Base-by-base conservation (phyloP, 1,139 yeast genomes). In the Debaryomyces nepalensis region DNA sequence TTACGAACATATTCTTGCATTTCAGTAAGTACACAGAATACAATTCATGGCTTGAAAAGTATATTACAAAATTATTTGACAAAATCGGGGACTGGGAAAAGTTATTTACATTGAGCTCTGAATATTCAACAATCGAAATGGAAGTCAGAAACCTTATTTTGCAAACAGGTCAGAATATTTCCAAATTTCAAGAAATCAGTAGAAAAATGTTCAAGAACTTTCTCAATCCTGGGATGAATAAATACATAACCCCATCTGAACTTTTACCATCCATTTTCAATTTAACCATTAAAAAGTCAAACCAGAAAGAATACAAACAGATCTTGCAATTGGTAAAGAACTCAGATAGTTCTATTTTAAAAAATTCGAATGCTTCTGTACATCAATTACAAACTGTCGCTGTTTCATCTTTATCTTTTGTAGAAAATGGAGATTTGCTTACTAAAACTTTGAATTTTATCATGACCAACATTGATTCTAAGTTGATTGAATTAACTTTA, bases 371-470 rank as follows among this genome's bases (percentile, higher is more conserved):
- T 42, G 59, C 55, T 5, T 43, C 55, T 6, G 45, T 55, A 1
- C 52, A 53, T n/a, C 73, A 69, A 23, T 58, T 82, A 24, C 84
- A 80, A 54, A 73, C 79, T 3, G 66, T 74, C 7, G 84, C 85
- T 0, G 64, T 82, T 8, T 68, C 77, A 24, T 70, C 84, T 6
- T 60, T 83, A 21, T 78, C 83, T 1, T 82, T 72, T 52, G 68
- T 72, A 19, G 54, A 59, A 8, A 70, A 71, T 37, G 58, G 58
- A 7, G 78, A 75, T n/a, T 58, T 82, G 42, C 64, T 78, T 15
- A 62, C 64, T 33, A 79, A 81, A 54, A 70, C 81, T 0, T 65
- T 82, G 46, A 81, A 81, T 47, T 82, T 77, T 52, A 75, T 82
- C 10, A 59, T 64, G 48, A 74, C 77, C 35, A 82, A 82, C 53